Conservation (phyloP, 2,329 filamentous ascomycete species). For the Colletotrichum aenigma region DNA sequence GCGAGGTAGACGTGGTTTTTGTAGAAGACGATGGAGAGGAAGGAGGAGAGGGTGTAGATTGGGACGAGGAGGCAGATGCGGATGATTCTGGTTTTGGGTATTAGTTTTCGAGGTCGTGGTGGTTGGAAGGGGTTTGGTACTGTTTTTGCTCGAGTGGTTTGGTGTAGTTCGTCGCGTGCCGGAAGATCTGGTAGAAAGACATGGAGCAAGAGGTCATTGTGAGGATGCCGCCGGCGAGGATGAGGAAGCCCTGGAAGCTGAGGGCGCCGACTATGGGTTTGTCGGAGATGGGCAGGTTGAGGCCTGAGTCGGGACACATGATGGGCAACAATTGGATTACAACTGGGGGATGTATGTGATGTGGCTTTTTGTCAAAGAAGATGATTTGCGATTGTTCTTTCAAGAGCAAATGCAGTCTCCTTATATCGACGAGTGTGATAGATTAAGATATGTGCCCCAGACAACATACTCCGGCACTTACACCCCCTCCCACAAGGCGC, state of each 20-base stretch:
- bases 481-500: not conserved
- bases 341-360: not conserved
- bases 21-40: not conserved
- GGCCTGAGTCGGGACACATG: not conserved
- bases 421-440: not conserved
- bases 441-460: not conserved
- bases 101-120: no score
- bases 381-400: not conserved
- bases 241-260: not conserved
- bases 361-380: not conserved
- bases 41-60: not conserved
- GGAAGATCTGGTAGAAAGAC: not conserved
- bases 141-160: not conserved
- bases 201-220: not conserved
- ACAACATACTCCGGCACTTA: not conserved
- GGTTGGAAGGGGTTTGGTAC: not conserved
- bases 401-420: not conserved
- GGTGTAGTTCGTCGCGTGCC: not conserved
- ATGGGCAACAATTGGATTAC: fast-evolving
- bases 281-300: not conserved
- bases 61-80: not conserved
- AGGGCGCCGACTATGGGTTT: not conserved
- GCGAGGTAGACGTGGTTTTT: not conserved
- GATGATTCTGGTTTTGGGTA: not conserved
- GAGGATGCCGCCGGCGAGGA: not conserved